Base-by-base conservation (phyloP, 768 basidiomycete genomes). In the Coprinopsis marcescibilis region DNA sequence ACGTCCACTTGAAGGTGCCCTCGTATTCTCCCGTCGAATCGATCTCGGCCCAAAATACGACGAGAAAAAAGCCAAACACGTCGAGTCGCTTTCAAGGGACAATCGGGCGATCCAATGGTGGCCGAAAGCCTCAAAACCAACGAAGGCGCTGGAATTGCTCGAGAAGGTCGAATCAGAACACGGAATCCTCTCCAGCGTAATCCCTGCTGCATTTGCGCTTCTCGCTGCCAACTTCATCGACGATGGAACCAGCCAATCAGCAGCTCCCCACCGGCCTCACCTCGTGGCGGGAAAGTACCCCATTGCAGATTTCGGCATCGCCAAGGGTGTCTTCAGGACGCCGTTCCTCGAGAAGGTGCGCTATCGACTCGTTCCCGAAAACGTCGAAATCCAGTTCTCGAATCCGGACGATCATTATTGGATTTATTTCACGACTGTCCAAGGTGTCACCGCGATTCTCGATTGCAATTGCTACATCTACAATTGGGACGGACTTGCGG, bases 371-470 rank as follows among this genome's bases (percentile, higher is more conserved):
- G 35, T 55, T 15, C 33, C 56, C 7, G 55, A 60, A 2, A 41
- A 55, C 5, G 54, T 47, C 1, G 60, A 67, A 24, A 37, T 48
- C 19, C 57, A 58, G 36, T 66, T 69, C 1, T 71, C 73, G 39
- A 65, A 73, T 50, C 69, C 72, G 0, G 46, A 67, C 27, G 67
- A 75, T 13, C 74, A 75, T 48, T 73, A 73, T 51, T 75, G 73
- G 72, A 60, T 76, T 8, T 77, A 72, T 50, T 75, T 76, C 62
- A 70, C 59, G 3, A 73, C 69, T 1, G 51, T 69, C 6, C 53
- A 61, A 1, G 73, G 71, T 2, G 63, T 73, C 35, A 65, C 70
- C 17, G 50, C 73, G 14, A 57, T 60, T 13, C 57, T 77, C 10
- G 72, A 76, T 40, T 63, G 63, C 36, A 47, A 49, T 19, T 23